Percentiles rank a stretch among this genome's conserved stretches.
Conservation (phyloP, 495 filamentous ascomycete genomes). For the Parathielavia hyrcaniae region DNA sequence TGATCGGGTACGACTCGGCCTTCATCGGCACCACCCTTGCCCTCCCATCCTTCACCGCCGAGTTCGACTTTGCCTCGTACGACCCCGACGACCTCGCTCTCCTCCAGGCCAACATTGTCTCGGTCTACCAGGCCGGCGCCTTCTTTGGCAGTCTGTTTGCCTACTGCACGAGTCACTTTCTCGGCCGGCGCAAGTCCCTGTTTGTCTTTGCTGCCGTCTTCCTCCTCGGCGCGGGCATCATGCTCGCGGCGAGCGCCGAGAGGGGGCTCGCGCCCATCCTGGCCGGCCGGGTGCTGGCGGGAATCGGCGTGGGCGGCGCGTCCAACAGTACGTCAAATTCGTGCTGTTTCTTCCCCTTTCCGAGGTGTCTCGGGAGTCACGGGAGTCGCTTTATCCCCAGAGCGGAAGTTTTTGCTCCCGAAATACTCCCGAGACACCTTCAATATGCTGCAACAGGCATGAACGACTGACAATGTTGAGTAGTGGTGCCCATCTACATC, state of each 20-base stretch:
- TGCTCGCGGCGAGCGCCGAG: constrained; percentile 52
- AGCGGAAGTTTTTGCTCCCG: too few relatives aligned
- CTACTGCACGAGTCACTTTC: constrained; percentile 51
- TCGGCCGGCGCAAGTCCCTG: constrained; percentile 53
- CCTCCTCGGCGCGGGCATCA: constrained; percentile 57
- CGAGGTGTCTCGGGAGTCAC: too few relatives aligned
- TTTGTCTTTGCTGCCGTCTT: constrained; percentile 51
- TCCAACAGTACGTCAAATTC: too few relatives aligned
- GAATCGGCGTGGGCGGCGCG: constrained; percentile 48
- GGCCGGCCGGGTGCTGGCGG: constrained; percentile 49
- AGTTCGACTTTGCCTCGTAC: constrained; percentile 51
- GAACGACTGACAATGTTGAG: too few relatives aligned
- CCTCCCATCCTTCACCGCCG: constrained; percentile 51
- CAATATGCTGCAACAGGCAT: too few relatives aligned
- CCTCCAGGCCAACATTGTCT: constrained; percentile 61
- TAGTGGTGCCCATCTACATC: constrained; percentile 55
- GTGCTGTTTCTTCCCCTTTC: too few relatives aligned
- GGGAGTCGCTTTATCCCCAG: too few relatives aligned
- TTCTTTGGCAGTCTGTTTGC: constrained; percentile 62
- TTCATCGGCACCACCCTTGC: constrained; percentile 67
- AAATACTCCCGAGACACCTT: too few relatives aligned
- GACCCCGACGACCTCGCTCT: constrained; percentile 37
- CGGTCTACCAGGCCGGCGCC: constrained; percentile 60
- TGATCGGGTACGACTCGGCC: constrained; percentile 65
- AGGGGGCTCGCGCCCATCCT: constrained; percentile 58